These are phyloP conservation scores for Hypsizygus ulmarius DNA, from an alignment of 1,284 basidiomycete species.

Conservation along the genomic window DNA sequence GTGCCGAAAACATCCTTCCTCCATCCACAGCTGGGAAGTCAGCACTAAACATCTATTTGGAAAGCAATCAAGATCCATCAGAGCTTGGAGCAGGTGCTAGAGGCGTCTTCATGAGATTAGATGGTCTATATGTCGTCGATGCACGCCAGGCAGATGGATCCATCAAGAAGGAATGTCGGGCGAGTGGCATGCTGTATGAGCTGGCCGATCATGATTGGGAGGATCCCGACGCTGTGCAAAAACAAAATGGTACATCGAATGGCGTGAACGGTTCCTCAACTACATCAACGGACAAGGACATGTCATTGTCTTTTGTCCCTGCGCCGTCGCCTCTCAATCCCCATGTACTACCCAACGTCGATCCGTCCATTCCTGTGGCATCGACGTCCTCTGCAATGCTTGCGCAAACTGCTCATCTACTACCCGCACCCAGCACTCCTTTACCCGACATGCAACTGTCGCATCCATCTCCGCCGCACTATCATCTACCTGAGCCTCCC, in stretches of 20 bases:
- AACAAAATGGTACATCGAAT: constrained; percentile 1
- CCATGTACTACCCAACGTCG: constrained; percentile 28
- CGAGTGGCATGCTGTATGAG: constrained; percentile 69
- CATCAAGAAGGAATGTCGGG: constrained; percentile 55
- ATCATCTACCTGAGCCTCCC: constrained; percentile 59
- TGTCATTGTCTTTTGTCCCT: constrained; percentile 18
- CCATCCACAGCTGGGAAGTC: constrained; percentile 56
- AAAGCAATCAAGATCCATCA: constrained; percentile 27
- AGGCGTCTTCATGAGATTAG: constrained; percentile 66
- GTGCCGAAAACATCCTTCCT: constrained; percentile 52
- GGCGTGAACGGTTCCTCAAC: background rate
- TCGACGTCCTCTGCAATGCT: background rate
- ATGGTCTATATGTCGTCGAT: constrained; percentile 60
- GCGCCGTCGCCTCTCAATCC: constrained; percentile 32
- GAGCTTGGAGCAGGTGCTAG: constrained; percentile 55
- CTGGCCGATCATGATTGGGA: constrained; percentile 70
- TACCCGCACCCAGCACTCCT: background rate
- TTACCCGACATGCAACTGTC: constrained; percentile 29
- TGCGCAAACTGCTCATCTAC: constrained; percentile 8
- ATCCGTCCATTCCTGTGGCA: constrained; percentile 23
- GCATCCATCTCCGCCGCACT: constrained; percentile 38
- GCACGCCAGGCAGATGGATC: constrained; percentile 37
- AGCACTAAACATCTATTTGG: constrained; percentile 32
- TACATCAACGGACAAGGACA: background rate
- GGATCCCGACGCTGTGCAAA: constrained; percentile 30